Percentiles rank a stretch among this genome's conserved stretches.
These are phyloP conservation scores for Boletus rubropictus DNA, from an alignment of 768 basidiomycete genomes.

Conservation along the genomic window DNA sequence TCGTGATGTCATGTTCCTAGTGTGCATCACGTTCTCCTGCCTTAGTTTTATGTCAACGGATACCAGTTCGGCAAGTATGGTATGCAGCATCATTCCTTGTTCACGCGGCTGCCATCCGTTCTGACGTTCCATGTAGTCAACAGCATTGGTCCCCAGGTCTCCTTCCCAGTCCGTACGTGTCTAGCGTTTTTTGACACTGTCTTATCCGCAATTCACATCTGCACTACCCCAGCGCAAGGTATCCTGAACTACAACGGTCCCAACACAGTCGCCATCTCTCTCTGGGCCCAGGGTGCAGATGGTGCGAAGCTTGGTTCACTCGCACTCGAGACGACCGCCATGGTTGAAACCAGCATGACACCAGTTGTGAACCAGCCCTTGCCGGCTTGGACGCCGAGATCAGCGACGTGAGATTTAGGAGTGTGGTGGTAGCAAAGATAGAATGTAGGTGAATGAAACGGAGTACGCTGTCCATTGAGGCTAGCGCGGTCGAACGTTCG, in stretches of 20 bases:
- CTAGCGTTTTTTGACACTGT: background rate
- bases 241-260: slow-evolving; percentile 43
- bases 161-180: slow-evolving; percentile 25
- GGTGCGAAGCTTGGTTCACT: slow-evolving; percentile 41
- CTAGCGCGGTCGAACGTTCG: background rate
- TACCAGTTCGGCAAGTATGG: slow-evolving; percentile 27
- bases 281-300: slow-evolving; percentile 39
- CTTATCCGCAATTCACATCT: slow-evolving; percentile 6
- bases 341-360: slow-evolving; percentile 22
- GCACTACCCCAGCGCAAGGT: slow-evolving; percentile 36
- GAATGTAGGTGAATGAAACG: background rate
- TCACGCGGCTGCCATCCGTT: background rate
- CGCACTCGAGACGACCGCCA: slow-evolving; percentile 33
- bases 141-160: slow-evolving; percentile 21
- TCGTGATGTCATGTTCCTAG: background rate
- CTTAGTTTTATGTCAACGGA: slow-evolving; percentile 24
- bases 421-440: background rate
- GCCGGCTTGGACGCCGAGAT: slow-evolving; percentile 20
- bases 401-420: slow-evolving; percentile 8
- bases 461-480: background rate
- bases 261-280: slow-evolving; percentile 44
- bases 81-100: background rate
- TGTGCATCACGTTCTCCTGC: background rate
- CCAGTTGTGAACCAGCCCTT: slow-evolving; percentile 25
- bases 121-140: slow-evolving; percentile 15